A percentile compares a stretch with the other conserved stretches of the same genome.
phyloP scores from a whole-genome alignment of 2,329 filamentous ascomycete genomes.

The Stagonosporopsis tanaceti region DNA sequence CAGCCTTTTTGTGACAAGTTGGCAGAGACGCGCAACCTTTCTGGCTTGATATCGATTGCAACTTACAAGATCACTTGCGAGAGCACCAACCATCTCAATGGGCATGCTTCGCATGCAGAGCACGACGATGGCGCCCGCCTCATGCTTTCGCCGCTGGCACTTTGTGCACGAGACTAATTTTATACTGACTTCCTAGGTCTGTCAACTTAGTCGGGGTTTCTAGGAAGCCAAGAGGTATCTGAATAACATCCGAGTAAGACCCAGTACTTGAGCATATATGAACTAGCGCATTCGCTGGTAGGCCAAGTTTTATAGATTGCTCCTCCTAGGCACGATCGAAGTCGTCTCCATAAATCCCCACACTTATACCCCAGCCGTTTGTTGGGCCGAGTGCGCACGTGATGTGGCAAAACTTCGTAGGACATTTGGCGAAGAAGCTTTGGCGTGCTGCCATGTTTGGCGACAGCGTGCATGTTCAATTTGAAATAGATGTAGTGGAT shows the following conservation, averaged over 20 bases:
- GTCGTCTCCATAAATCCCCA: too few relatives aligned
- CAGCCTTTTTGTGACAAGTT: conserved; percentile 51
- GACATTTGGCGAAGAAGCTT: background rate
- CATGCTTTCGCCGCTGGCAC: conserved; percentile 62
- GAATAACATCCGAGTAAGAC: background rate
- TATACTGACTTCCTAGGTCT: conserved; percentile 35
- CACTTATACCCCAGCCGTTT: background rate
- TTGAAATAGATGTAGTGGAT: background rate
- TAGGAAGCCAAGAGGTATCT: background rate
- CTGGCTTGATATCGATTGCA: conserved; percentile 60
- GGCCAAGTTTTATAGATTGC: background rate
- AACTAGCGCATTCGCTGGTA: conserved; percentile 6
- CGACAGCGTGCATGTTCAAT: background rate
- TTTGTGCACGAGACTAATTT: conserved; percentile 53
- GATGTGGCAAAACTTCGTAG: conserved; percentile 10
- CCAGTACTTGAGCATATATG: background rate
- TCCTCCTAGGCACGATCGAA: too few relatives aligned
- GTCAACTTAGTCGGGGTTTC: conserved; percentile 22
- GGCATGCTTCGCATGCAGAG: conserved; percentile 11
- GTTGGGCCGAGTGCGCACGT: conserved; percentile 1
- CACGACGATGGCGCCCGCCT: conserved; percentile 40
- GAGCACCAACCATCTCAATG: conserved; percentile 57
- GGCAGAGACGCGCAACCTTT: conserved; percentile 59
- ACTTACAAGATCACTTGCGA: conserved; percentile 61
- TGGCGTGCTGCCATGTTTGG: background rate